Evolutionary conservation across 768 basidiomycete species (phyloP).

Genomic region (Agrocybe chaxingu): DNA sequence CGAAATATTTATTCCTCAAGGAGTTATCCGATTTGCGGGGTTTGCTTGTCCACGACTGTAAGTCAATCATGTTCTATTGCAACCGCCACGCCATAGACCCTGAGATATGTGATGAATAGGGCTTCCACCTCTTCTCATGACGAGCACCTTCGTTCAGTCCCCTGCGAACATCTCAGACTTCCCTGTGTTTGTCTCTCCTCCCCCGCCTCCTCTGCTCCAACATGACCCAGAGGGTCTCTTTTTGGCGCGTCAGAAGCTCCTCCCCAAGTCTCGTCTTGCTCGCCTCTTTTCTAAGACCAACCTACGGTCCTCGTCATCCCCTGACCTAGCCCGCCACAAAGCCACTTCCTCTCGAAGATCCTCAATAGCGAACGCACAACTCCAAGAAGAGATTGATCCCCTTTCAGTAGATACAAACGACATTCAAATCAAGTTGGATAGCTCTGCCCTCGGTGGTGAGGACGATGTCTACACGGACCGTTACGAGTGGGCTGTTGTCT

Average conservation of each 20-base stretch:
- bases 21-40: no score
- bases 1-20: no score
- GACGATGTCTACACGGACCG: conserved; percentile 38
- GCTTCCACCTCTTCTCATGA: conserved; percentile 8
- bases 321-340: background rate
- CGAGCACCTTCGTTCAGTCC: conserved; percentile 5
- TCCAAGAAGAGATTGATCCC: no score
- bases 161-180: conserved; percentile 6
- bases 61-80: no score
- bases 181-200: conserved; percentile 23
- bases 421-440: conserved; percentile 30
- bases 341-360: no score
- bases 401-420: background rate
- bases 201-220: conserved; percentile 33
- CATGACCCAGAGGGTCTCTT: conserved; percentile 42
- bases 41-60: no score
- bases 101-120: no score
- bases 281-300: conserved; percentile 33
- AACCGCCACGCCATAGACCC: no score
- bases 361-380: no score
- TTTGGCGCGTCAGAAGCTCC: conserved; percentile 44
- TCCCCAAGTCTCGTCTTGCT: conserved; percentile 26
- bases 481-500: conserved; percentile 76
- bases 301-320: conserved; percentile 15
- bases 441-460: conserved; percentile 18